Base-by-base conservation (phyloP, 768 basidiomycete species). In the Inosperma sp. region DNA sequence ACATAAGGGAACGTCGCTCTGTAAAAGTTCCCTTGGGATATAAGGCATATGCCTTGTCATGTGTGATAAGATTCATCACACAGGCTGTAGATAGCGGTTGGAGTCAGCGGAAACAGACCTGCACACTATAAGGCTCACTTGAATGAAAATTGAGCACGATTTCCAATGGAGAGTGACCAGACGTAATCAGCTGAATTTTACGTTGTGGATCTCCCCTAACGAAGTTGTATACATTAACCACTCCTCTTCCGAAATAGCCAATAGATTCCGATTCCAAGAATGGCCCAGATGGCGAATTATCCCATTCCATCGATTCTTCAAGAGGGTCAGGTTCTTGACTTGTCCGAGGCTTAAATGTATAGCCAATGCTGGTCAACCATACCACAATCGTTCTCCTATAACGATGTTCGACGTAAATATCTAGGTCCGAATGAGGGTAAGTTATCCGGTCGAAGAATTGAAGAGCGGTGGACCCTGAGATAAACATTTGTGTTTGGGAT, bases 11-110 rank as follows among this genome's bases (percentile, higher is more conserved):
- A 4, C 56, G 48, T 10, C 67, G 56, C 10, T 67, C 40, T 22
- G 72, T 67, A 39, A 74, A 71, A 1, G 74, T 77, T 2, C 66
- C 72, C 0, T 46, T 23, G 2, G 75, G 77, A 53, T 68, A 76
- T 4, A 74, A 53, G 0, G 68, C 63, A 44, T 72, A 74, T 3
- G 76, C 77, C 0, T 59, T 58, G 12, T 68, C 57, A 51, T 62
- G 65, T 2, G 70, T 62, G 49, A 78, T 74, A 1, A 76, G 54
- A 48, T 77, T 78, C 67, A 74, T 71, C 3, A 75, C 74, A 34
- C 67, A 67, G 2, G 73, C 74, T 72, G 35, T 62, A 19, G 52
- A 48, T 2, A 25, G 17, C 16, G 14, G n/a, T 34, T 6, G n/a
- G 39, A 22, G 17, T 14, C 13, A 10, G 31, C 26, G 21, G 14